phyloP scores from a whole-genome alignment of 768 basidiomycete species.

The Termitomyces sp. region DNA sequence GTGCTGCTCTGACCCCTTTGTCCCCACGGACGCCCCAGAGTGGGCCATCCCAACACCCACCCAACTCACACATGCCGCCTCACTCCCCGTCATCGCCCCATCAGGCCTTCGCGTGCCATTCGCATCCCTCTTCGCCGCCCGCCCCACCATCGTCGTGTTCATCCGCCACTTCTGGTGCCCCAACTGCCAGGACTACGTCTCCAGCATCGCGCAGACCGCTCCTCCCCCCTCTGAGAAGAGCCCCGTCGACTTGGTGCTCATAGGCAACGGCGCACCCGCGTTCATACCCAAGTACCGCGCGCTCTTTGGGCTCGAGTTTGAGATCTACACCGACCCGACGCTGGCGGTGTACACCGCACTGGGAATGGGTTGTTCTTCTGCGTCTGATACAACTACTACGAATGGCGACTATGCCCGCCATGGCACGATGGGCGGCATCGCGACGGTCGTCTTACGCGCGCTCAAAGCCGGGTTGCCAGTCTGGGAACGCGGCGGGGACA shows the following conservation, averaged over 20 bases:
- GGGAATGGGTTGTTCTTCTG: slow-evolving; percentile 54
- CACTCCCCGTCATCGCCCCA: slow-evolving; percentile 63
- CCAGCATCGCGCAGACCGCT: slow-evolving; percentile 45
- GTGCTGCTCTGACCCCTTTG: slow-evolving; percentile 25
- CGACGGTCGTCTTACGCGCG: slow-evolving; percentile 71
- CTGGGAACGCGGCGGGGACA: slow-evolving; percentile 77
- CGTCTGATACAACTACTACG: neutral
- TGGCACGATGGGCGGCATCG: slow-evolving; percentile 62
- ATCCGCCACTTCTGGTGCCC: slow-evolving; percentile 91
- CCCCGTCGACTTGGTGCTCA: slow-evolving; percentile 63
- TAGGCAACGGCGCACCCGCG: slow-evolving; percentile 75
- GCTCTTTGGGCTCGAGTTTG: slow-evolving; percentile 67
- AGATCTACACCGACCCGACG: slow-evolving; percentile 78
- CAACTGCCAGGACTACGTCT: slow-evolving; percentile 85
- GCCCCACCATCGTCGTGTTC: slow-evolving; percentile 73
- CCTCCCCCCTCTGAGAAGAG: slow-evolving; percentile 34
- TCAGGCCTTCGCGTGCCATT: slow-evolving; percentile 67
- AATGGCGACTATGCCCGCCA: slow-evolving; percentile 62
- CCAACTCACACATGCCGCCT: slow-evolving; percentile 61
- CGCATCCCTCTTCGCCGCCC: slow-evolving; percentile 57
- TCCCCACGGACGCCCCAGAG: no score
- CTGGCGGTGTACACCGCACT: slow-evolving; percentile 67
- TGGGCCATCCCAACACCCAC: slow-evolving; percentile 45
- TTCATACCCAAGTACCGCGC: slow-evolving; percentile 79
- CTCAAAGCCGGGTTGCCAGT: slow-evolving; percentile 76